Evolutionary conservation across 164 flowering plant species (phyloP), one percentile per base, ranked within the genome.

Genomic region (Chimonanthus salicifolius): DNA sequence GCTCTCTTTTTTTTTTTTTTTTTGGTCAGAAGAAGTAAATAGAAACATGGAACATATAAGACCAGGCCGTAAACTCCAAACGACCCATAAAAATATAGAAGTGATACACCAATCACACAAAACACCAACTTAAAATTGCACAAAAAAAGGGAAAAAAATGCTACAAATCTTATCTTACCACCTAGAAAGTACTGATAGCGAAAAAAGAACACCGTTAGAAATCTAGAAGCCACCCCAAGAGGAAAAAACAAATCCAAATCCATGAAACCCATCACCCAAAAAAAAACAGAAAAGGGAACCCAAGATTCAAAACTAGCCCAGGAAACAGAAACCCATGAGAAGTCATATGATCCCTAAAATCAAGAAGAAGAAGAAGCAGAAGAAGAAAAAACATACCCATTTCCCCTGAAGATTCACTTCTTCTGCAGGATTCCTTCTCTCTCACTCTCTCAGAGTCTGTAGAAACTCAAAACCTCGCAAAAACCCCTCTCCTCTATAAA

Each of bases 331-430:
- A 20, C 44, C 66, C 66, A 63, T 63, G 46, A 63, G 5, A 63
- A 10, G 44, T 2, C 33, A 33, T 33, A 63, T 21, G 4, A 63
- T 63, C 66, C 66, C 18, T 33, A 63, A 63, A 43, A 63, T 4
- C 46, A 63, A 63, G 7, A n/a, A 18, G 10, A 58, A 46, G 46
- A 48, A 72, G 6, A 72, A 33, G 33, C 2, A 33, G 33, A 33
- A 33, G 33, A 11, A 16, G 4, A 54, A 11, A 64, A 15, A 58
- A 70, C 86, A 48, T 83, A 87, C 90, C 84, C 88, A 87, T 87
- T 72, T 45, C 67, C 67, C 58, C 68, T 75, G 48, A 50, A 50
- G 63, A 64, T 21, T 44, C 47, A 20, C 49, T 16, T n/a, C 54
- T 51, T 18, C 66, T 10, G 15, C 60, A 54, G 60, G 51, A 6